Evolutionary conservation across 768 basidiomycete species (phyloP).

Genomic region (Lentinula sp.): DNA sequence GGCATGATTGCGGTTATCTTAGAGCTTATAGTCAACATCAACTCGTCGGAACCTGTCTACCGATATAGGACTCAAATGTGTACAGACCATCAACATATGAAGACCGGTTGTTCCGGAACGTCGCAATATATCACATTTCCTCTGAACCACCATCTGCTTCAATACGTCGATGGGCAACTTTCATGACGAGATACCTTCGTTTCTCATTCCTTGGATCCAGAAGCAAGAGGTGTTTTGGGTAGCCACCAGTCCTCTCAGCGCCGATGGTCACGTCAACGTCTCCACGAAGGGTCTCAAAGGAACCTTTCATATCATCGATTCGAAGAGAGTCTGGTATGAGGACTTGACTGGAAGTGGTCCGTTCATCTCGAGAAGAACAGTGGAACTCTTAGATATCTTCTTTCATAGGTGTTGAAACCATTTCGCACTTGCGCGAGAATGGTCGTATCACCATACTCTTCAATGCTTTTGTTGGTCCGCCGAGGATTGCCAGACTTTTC

Average conservation of each 20-base stretch:
- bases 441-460: conserved; percentile 57
- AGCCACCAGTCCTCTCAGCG: conserved; percentile 53
- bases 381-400: too few relatives aligned
- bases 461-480: conserved; percentile 55
- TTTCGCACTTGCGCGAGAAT: conserved; percentile 59
- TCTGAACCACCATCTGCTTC: too few relatives aligned
- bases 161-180: conserved; percentile 46
- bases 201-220: conserved; percentile 49
- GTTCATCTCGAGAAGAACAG: conserved; percentile 11
- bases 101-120: too few relatives aligned
- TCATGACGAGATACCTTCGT: conserved; percentile 49
- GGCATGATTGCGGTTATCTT: too few relatives aligned
- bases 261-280: conserved; percentile 57
- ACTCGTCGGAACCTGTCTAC: too few relatives aligned
- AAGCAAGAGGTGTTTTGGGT: conserved; percentile 71
- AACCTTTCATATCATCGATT: conserved; percentile 52
- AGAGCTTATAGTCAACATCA: too few relatives aligned
- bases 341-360: conserved; percentile 65
- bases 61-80: too few relatives aligned
- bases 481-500: conserved; percentile 52
- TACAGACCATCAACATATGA: too few relatives aligned
- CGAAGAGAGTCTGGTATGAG: conserved; percentile 63
- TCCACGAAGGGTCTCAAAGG: conserved; percentile 61
- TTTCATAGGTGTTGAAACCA: conserved; percentile 46
- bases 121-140: too few relatives aligned